Base-by-base conservation (phyloP, 192 early-diverging fungal genomes). In the Coemansia asiatica region DNA sequence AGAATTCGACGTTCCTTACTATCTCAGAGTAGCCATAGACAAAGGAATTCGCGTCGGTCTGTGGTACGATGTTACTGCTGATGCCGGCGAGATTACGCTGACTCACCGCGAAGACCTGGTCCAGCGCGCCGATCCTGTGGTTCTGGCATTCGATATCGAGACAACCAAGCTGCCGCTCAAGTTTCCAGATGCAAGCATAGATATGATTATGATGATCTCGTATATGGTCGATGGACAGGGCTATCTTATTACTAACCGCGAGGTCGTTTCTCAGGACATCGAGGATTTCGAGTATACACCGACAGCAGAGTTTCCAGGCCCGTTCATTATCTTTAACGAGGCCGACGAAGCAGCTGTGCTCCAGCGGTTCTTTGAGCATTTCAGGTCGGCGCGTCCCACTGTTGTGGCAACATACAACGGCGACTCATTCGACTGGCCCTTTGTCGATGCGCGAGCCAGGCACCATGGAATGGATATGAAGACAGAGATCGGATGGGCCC, bases 181-280 rank as follows among this genome's bases (percentile, higher is more conserved):
- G 77, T 99, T 99, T 63, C 97, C 97, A 8, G 97, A 98, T 64
- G 85, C 94, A 0, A 53, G 76, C 4, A 88, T 89, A 29, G 97
- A 99, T 72, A 87, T 86, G 40, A 93, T 99, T 64, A 99, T 98
- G 94, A 99, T 99, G 97, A 97, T 99, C 67, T 98, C 96, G 28
- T 99, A 99, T 74, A 99, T 99, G 97, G 91, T 99, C 56, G 95
- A 98, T 61, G 97, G 94, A 21, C 90, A 92, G 90, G 97, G 97
- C 0, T 98, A 89, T 66, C 76, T 99, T 40, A 98, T 99, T 55
- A 98, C 95, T 10, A 99, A 99, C 79, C 88, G 96, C 44, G 94
- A 96, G 59, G 90, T 99, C 40, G 95, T 99, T 23, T 86, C 90
- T 4, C 81, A 92, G 68, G 97, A 99, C 68, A 98, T 99, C 83